Conservation (phyloP, 345 rosid genomes). For the Xanthoceras sorbifolium region DNA sequence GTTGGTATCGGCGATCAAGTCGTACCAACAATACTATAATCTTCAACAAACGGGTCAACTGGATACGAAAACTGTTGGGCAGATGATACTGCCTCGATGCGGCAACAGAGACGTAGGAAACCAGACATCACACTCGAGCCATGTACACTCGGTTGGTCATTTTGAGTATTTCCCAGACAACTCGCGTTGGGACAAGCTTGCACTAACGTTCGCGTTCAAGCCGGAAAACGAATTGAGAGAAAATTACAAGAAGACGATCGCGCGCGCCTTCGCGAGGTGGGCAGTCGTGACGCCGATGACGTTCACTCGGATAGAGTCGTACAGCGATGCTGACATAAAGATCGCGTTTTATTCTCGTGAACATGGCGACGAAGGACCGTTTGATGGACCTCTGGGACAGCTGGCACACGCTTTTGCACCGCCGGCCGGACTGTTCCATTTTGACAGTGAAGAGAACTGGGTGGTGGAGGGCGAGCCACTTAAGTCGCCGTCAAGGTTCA, state of each 20-base stretch:
- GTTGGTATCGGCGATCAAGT: conserved; percentile 56
- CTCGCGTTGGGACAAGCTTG: conserved; percentile 61
- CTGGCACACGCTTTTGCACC: conserved; percentile 94
- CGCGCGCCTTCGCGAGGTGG: conserved; percentile 78
- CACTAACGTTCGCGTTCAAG: conserved; percentile 69
- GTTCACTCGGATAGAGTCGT: conserved; percentile 45
- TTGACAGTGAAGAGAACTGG: conserved; percentile 82
- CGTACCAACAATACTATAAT: conserved; percentile 74
- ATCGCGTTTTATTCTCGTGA: conserved; percentile 79
- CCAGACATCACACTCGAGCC: conserved; percentile 48
- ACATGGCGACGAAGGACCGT: conserved; percentile 90
- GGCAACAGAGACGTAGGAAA: conserved; percentile 86
- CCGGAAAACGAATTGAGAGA: conserved; percentile 44
- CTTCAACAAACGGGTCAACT: conserved; percentile 73
- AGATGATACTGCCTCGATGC: conserved; percentile 68
- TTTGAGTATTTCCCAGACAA: conserved; percentile 66
- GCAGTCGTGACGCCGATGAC: conserved; percentile 62
- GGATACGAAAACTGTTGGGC: conserved; percentile 56
- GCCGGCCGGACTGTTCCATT: conserved; percentile 69
- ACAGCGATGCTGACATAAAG: conserved; percentile 49
- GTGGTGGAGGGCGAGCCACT: conserved; percentile 51
- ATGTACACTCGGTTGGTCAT: conserved; percentile 51
- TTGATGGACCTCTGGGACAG: conserved; percentile 83
- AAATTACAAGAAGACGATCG: conserved; percentile 55
- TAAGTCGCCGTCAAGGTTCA: conserved; percentile 21